Base-by-base conservation (phyloP, 352 stramenopile species). In the Pythium utonaiense region DNA sequence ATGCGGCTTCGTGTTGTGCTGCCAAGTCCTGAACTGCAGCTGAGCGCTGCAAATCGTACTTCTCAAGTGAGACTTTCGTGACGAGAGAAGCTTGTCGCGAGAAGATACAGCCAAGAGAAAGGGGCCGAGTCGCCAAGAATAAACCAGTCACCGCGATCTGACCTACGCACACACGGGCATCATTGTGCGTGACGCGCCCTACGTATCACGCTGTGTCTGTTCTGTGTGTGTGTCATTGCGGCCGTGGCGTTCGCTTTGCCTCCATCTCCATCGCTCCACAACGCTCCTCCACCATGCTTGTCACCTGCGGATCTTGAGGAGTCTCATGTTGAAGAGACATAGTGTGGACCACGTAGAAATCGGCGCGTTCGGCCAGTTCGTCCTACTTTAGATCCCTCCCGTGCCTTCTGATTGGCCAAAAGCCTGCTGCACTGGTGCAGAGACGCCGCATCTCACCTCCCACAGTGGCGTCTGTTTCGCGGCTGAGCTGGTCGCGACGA, bases 381-480 rank as follows among this genome's bases (percentile, higher is more conserved):
- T 51, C 42, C 19, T 25, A 30, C 24, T 28, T 53, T 38, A 38
- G 24, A 24, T 33, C 24, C 24, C 16, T 28, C 38, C 13, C 13
- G n/a, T 38, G 28, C 31, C 28, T 16, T 22, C 28, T 57, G 48
- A 57, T 57, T 57, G 50, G 50, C 50, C 30, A 13, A 57, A 57
- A 57, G 14, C 17, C 38, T n/a, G 34, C 14, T 6, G 10, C 4
- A 1, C 17, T 45, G 38, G 38, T 24, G 38, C 24, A 45, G 21
- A 45, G 38, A 45, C 38, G 38, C 17, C 38, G 38, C 38, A 45
- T 45, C 38, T 45, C 38, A 25, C 38, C 36, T 42, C 36, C 6
- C 36, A n/a, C n/a, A n/a, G n/a, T n/a, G n/a, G n/a, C 38, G 21
- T 45, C 38, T 45, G 38, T 45, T 45, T 45, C 38, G 31, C 2